Percentiles rank a stretch among this genome's conserved stretches.
Evolutionary conservation across 2,329 filamentous ascomycete genomes (phyloP).

Genomic region (Curvularia lunata): DNA sequence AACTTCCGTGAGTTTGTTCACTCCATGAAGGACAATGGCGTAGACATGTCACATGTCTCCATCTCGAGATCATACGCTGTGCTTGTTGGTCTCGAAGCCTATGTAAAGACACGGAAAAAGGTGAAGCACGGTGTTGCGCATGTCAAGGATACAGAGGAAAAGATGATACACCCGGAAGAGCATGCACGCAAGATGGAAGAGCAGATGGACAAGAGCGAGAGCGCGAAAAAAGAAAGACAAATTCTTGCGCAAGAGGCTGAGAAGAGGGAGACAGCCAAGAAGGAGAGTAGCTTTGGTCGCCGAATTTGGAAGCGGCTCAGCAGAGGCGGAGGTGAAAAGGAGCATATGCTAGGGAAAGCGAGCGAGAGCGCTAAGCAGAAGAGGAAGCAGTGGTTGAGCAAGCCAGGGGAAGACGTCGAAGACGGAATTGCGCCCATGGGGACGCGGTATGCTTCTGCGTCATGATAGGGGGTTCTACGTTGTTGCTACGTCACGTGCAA

Average conservation of each 20-base stretch:
- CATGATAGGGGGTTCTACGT: conserved; percentile 6
- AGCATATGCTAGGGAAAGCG: conserved; percentile 26
- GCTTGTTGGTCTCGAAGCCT: conserved; percentile 81
- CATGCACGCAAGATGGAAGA: conserved; percentile 55
- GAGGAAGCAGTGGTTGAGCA: conserved; percentile 39
- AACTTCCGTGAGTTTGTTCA: conserved; percentile 85
- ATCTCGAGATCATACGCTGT: conserved; percentile 84
- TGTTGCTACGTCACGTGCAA: not conserved
- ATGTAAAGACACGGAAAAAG: conserved; percentile 71
- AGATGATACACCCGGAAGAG: conserved; percentile 67
- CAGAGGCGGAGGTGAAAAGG: conserved; percentile 21
- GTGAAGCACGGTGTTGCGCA: conserved; percentile 63
- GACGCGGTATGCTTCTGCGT: conserved; percentile 29
- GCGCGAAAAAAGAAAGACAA: conserved; percentile 67
- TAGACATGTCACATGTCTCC: conserved; percentile 78
- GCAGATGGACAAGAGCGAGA: conserved; percentile 63
- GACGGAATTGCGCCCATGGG: conserved; percentile 45
- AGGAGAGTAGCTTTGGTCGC: conserved; percentile 40
- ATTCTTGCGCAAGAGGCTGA: conserved; percentile 51
- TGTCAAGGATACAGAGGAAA: conserved; percentile 62
- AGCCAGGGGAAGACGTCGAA: conserved; percentile 45
- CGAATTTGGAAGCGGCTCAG: conserved; percentile 42
- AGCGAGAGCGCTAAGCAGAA: conserved; percentile 32
- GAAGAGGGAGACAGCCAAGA: conserved; percentile 55
- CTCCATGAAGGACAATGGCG: conserved; percentile 72